Percentiles rank a stretch among this genome's conserved stretches.
phyloP scores from a whole-genome alignment of 2,329 filamentous ascomycete species.

The Colletotrichum lini region DNA sequence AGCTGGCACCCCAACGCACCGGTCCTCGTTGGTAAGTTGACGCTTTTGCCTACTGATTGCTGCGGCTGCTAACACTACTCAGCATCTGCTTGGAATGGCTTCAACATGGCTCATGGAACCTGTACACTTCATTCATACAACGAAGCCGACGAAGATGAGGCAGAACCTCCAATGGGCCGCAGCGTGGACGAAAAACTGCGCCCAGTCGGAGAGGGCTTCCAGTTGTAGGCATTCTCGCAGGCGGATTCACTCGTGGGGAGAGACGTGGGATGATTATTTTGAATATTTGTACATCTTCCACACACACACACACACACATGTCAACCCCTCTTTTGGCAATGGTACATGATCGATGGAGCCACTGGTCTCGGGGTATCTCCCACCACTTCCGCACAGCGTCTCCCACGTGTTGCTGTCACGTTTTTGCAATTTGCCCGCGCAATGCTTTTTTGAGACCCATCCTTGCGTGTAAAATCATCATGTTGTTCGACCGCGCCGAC shows the following conservation, averaged over 20 bases:
- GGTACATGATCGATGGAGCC: constrained; percentile 41
- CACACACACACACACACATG: constrained; percentile 10
- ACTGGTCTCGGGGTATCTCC: constrained; percentile 40
- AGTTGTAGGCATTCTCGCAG: neutral
- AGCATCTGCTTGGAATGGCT: constrained; percentile 89
- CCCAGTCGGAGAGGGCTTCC: constrained; percentile 44
- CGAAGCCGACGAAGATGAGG: constrained; percentile 77
- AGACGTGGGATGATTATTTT: constrained; percentile 37
- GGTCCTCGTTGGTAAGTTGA: constrained; percentile 75
- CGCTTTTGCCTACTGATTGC: neutral
- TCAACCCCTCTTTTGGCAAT: constrained; percentile 41
- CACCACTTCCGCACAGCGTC: constrained; percentile 16
- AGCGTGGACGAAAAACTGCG: constrained; percentile 73
- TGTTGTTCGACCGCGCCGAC: constrained; percentile 26
- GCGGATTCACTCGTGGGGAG: neutral
- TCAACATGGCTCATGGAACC: constrained; percentile 79
- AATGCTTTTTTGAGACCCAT: constrained; percentile 33
- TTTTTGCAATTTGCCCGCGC: constrained; percentile 27
- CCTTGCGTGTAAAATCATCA: constrained; percentile 34
- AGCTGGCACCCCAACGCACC: constrained; percentile 92
- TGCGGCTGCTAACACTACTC: neutral
- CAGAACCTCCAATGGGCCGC: constrained; percentile 69
- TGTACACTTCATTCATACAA: constrained; percentile 86
- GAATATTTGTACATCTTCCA: constrained; percentile 40
- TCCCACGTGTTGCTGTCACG: constrained; percentile 15